A percentile compares a stretch with the other conserved stretches of the same genome.
These are phyloP conservation scores for Tetrahymena elliotti DNA, from an alignment of 73 alveolate genomes.

Conservation along the genomic window DNA sequence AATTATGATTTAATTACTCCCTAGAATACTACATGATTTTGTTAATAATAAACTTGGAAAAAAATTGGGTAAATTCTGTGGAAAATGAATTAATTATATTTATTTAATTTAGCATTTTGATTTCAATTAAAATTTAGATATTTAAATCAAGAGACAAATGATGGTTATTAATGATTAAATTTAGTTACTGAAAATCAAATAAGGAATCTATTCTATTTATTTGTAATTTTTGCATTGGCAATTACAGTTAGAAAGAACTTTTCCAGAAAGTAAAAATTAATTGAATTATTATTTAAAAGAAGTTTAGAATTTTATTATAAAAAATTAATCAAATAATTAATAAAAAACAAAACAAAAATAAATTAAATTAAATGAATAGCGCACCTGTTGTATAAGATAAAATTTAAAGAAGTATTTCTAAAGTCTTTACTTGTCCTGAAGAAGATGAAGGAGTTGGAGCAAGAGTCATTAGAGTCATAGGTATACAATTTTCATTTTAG, in stretches of 20 bases:
- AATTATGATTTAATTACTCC: too few relatives aligned
- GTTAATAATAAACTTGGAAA: too few relatives aligned
- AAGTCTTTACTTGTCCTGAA: not conserved
- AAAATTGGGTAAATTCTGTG: too few relatives aligned
- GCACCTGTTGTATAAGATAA: not conserved
- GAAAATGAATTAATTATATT: too few relatives aligned
- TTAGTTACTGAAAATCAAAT: not conserved
- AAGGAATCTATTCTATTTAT: too few relatives aligned
- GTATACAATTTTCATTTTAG: not conserved
- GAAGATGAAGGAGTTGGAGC: constrained; percentile 66
- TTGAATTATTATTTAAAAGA: not conserved
- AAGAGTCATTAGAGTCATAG: constrained; percentile 47
- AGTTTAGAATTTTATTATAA: not conserved
- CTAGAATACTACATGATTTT: too few relatives aligned
- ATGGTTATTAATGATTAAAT: too few relatives aligned
- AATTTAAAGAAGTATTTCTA: not conserved
- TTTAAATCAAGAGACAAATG: not conserved
- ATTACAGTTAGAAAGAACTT: not conserved
- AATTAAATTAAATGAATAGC: too few relatives aligned
- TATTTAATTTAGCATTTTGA: too few relatives aligned
- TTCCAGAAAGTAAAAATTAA: not conserved
- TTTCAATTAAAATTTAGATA: too few relatives aligned
- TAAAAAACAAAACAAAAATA: not conserved
- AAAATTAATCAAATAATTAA: not conserved
- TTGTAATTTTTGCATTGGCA: not conserved